These are phyloP conservation scores for Hypomyces rosellus DNA, from an alignment of 2,329 filamentous ascomycete genomes.

Conservation along the genomic window DNA sequence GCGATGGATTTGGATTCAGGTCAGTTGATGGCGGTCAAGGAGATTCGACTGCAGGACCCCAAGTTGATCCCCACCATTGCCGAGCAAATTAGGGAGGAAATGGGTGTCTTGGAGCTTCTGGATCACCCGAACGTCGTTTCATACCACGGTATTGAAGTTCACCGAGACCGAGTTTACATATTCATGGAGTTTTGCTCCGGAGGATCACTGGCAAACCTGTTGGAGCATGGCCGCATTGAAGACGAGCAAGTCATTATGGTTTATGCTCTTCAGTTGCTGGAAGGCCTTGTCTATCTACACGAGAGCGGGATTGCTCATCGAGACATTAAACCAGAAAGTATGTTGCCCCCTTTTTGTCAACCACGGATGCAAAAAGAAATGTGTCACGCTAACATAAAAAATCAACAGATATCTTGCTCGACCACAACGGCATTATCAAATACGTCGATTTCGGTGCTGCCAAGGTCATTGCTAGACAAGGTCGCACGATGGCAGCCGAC, in stretches of 20 bases:
- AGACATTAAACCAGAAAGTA: constrained; percentile 96
- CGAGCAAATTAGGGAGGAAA: constrained; percentile 90
- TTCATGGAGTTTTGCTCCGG: constrained; percentile 99
- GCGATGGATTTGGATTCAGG: constrained; percentile 96
- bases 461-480: constrained; percentile 92
- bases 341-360: constrained; percentile 31
- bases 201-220: constrained; percentile 78
- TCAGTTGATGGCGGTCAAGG: constrained; percentile 96
- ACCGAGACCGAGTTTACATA: constrained; percentile 98
- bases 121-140: constrained; percentile 97
- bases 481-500: constrained; percentile 68
- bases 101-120: constrained; percentile 90
- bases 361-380: neutral
- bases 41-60: constrained; percentile 93
- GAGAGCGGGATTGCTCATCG: constrained; percentile 88
- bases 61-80: constrained; percentile 93
- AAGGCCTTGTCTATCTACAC: constrained; percentile 90
- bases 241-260: constrained; percentile 98
- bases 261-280: constrained; percentile 87
- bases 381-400: constrained; percentile 13
- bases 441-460: constrained; percentile 98
- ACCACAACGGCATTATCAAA: constrained; percentile 97
- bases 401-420: constrained; percentile 74
- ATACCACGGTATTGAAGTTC: constrained; percentile 96
- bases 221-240: constrained; percentile 95